These are phyloP conservation scores for Kodamaea plutei DNA, from an alignment of 1,139 yeast species.

Conservation along the genomic window DNA sequence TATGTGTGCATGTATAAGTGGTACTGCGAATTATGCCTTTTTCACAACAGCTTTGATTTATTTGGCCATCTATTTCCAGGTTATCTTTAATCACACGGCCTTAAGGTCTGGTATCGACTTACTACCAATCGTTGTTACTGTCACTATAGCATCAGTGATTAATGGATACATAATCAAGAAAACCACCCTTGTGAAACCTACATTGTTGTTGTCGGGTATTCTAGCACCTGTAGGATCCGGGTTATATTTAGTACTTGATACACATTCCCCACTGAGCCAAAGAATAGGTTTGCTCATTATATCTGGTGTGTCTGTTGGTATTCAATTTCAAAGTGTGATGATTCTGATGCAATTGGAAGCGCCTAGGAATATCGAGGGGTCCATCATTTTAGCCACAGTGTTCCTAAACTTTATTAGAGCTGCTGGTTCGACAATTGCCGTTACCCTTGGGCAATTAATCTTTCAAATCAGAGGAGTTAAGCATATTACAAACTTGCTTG, in stretches of 20 bases:
- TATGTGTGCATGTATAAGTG: conserved; percentile 6
- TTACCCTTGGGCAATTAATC: conserved; percentile 45
- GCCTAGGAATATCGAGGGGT: conserved; percentile 47
- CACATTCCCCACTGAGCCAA: conserved; percentile 29
- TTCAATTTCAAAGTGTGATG: conserved; percentile 46
- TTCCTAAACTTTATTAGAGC: conserved; percentile 45
- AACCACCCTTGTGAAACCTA: conserved; percentile 47
- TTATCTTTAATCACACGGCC: conserved; percentile 27
- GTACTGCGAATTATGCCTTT: conserved; percentile 8
- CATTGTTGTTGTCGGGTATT: conserved; percentile 40
- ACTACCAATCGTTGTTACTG: conserved; percentile 40
- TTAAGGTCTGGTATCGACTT: conserved; percentile 35
- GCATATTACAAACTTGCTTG: conserved; percentile 18
- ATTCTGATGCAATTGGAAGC: conserved; percentile 53
- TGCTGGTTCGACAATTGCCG: conserved; percentile 47
- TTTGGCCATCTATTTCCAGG: conserved; percentile 32
- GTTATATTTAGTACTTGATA: conserved; percentile 36
- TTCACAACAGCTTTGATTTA: conserved; percentile 10
- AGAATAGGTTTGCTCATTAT: conserved; percentile 53
- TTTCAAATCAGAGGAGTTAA: conserved; percentile 28
- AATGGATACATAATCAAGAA: conserved; percentile 46
- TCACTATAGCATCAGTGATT: conserved; percentile 43
- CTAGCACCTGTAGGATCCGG: conserved; percentile 53
- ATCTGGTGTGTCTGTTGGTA: conserved; percentile 54
- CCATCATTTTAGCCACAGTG: conserved; percentile 47